These are phyloP conservation scores for Schoenoplectus triqueter DNA, from an alignment of 202 grass and related monocot genomes.

Conservation along the genomic window DNA sequence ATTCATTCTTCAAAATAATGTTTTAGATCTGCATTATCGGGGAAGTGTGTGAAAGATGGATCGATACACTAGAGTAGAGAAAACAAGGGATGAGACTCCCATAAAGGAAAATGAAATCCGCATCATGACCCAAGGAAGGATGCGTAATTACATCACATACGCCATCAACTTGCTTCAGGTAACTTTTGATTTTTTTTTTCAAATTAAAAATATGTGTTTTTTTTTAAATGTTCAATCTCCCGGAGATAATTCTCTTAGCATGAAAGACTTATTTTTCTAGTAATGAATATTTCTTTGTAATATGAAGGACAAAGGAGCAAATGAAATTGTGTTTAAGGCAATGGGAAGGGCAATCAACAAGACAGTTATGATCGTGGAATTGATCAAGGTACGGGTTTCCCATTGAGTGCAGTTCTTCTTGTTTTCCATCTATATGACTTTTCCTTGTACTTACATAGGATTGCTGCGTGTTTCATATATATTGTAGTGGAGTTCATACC, in stretches of 20 bases:
- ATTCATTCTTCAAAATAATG: background rate
- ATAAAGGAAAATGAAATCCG: constrained; percentile 99
- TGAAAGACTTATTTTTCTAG: background rate
- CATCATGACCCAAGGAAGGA: constrained; percentile 94
- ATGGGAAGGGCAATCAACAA: constrained; percentile 99
- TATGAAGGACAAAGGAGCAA: constrained; percentile 77
- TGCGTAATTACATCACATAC: constrained; percentile 99
- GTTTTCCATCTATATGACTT: background rate
- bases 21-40: constrained; percentile 17
- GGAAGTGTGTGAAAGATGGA: constrained; percentile 57
- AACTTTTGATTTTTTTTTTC: constrained; percentile 2
- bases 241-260: constrained; percentile 2
- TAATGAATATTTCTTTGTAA: constrained; percentile 19
- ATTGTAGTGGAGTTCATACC: background rate
- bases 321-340: constrained; percentile 98
- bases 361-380: constrained; percentile 95
- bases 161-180: constrained; percentile 93
- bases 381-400: constrained; percentile 76
- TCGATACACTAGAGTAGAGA: constrained; percentile 96
- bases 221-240: constrained; percentile 17
- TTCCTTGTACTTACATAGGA: background rate
- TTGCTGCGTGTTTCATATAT: background rate
- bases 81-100: constrained; percentile 86
- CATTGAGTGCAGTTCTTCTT: background rate
- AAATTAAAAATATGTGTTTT: background rate